Evolutionary conservation across 306 rosid species (phyloP).

Genomic region (Glycine latifolia): DNA sequence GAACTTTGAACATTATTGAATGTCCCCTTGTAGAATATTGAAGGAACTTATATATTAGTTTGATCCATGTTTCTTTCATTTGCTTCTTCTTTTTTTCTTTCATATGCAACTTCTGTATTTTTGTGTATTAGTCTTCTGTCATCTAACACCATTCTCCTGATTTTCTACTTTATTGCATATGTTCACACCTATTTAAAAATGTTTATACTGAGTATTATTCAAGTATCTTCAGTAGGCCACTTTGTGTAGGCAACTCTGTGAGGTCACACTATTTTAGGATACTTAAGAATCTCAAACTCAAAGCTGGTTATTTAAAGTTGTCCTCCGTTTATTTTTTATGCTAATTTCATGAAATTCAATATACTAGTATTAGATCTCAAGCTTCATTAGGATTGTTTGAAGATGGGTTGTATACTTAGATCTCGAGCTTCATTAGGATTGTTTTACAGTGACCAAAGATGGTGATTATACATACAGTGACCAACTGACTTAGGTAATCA

Average conservation of each 20-base stretch:
- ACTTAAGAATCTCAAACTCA: not conserved
- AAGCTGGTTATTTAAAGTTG: not conserved
- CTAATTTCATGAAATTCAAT: not conserved
- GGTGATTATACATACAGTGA: not conserved
- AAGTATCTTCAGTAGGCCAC: not conserved
- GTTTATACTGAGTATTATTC: not conserved
- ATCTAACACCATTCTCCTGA: conserved; percentile 4
- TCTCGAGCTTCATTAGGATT: too few relatives aligned
- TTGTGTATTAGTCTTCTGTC: conserved; percentile 19
- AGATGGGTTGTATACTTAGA: too few relatives aligned
- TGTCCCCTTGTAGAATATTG: conserved; percentile 26
- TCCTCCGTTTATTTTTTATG: not conserved
- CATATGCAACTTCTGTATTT: conserved; percentile 12
- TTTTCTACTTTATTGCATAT: not conserved
- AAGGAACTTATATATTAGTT: conserved; percentile 20
- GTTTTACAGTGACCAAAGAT: too few relatives aligned
- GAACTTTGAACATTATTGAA: conserved; percentile 3
- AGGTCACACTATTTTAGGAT: not conserved
- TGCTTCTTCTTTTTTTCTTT: not conserved
- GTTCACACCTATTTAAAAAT: not conserved
- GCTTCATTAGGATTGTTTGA: too few relatives aligned
- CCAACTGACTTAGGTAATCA: too few relatives aligned
- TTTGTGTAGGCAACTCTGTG: not conserved
- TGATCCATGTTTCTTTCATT: conserved; percentile 19
- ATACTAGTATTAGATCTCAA: too few relatives aligned